phyloP scores from a whole-genome alignment of 371 early-diverging fungal species.

The Actinomucor elegans region DNA sequence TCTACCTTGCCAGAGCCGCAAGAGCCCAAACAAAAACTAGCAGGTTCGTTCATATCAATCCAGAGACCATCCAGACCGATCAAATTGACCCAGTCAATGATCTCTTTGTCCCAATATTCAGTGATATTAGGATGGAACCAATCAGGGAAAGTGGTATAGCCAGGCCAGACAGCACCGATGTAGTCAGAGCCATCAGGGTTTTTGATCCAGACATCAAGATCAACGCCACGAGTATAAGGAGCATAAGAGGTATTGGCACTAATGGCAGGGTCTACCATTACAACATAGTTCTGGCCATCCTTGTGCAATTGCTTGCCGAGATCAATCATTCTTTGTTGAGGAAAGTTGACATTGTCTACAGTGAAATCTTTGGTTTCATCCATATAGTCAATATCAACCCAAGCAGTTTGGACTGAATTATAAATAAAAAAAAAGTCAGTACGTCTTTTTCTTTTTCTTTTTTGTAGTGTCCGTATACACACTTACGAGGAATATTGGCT shows the following conservation, averaged over 20 bases:
- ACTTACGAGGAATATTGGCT: slow-evolving; percentile 67
- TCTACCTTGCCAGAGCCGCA: slow-evolving; percentile 26
- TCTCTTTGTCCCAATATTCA: slow-evolving; percentile 51
- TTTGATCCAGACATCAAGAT: slow-evolving; percentile 51
- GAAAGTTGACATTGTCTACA: slow-evolving; percentile 46
- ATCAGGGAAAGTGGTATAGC: slow-evolving; percentile 67
- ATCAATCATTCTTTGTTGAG: slow-evolving; percentile 27
- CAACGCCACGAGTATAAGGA: slow-evolving; percentile 45
- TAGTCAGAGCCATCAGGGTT: slow-evolving; percentile 43
- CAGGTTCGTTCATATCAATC: slow-evolving; percentile 74
- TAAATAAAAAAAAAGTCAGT: slow-evolving; percentile 17
- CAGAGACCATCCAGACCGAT: slow-evolving; percentile 61
- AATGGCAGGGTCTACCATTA: slow-evolving; percentile 64
- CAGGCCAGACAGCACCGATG: slow-evolving; percentile 71
- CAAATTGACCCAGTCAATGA: slow-evolving; percentile 12
- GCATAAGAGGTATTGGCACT: slow-evolving; percentile 31
- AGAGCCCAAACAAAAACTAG: slow-evolving; percentile 45
- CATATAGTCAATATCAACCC: slow-evolving; percentile 29
- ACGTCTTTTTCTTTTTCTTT: no score
- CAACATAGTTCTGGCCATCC: slow-evolving; percentile 26
- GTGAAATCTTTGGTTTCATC: slow-evolving; percentile 47
- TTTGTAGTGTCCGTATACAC: slow-evolving; percentile 9
- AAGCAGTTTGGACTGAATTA: slow-evolving; percentile 10
- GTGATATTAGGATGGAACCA: slow-evolving; percentile 55
- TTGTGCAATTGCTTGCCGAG: slow-evolving; percentile 12